A percentile compares a stretch with the other conserved stretches of the same genome.
Evolutionary conservation across 2,329 filamentous ascomycete species (phyloP).

Genomic region (Xylariaceae sp.): DNA sequence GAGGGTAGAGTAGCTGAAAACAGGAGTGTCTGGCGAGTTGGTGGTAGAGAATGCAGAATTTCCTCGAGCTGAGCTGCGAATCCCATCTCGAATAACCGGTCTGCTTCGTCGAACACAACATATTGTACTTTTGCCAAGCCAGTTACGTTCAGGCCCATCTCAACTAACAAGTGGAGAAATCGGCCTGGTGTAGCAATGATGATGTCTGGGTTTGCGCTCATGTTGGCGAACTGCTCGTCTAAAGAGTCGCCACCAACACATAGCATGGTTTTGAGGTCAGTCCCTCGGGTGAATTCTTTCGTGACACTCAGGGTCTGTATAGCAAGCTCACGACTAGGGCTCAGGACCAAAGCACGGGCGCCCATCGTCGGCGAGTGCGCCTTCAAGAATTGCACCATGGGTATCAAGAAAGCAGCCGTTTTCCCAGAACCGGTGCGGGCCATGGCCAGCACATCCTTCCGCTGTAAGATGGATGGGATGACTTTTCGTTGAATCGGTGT

Average conservation of each 20-base stretch:
- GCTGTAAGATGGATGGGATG: constrained; percentile 84
- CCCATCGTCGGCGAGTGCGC: constrained; percentile 84
- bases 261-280: constrained; percentile 82
- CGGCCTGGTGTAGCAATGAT: constrained; percentile 95
- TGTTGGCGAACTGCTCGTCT: constrained; percentile 18
- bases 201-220: constrained; percentile 86
- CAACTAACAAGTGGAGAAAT: constrained; percentile 93
- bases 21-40: constrained; percentile 80
- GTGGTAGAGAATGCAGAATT: constrained; percentile 77
- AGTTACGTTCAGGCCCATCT: constrained; percentile 74
- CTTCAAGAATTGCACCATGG: constrained; percentile 93
- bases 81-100: constrained; percentile 97
- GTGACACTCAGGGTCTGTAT: constrained; percentile 66
- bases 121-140: constrained; percentile 81
- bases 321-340: constrained; percentile 88
- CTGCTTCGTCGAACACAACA: constrained; percentile 96
- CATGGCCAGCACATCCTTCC: constrained; percentile 92
- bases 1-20: constrained; percentile 95
- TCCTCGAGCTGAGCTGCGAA: constrained; percentile 91
- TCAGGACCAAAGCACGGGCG: constrained; percentile 80
- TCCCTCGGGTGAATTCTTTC: constrained; percentile 87
- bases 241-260: constrained; percentile 78
- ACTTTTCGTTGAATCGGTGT: constrained; percentile 97
- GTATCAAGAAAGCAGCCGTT: constrained; percentile 95
- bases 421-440: constrained; percentile 89